Percentiles rank a stretch among this genome's conserved stretches.
Evolutionary conservation across 768 basidiomycete genomes (phyloP).

Genomic region (Leccinum fibrillosum): DNA sequence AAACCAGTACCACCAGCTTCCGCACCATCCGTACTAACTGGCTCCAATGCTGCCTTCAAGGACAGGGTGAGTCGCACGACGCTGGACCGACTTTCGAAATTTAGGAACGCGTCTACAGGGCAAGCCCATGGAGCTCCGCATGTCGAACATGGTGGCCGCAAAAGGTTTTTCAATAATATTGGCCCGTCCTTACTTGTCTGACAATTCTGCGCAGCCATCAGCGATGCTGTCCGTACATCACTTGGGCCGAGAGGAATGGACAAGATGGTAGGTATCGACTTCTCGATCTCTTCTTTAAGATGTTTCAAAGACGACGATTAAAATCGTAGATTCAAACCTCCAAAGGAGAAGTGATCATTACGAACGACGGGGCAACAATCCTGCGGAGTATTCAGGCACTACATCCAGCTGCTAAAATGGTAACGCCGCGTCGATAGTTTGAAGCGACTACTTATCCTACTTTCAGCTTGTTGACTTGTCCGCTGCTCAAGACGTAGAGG

Average conservation of each 20-base stretch:
- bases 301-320: slow-evolving; percentile 10
- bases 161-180: slow-evolving; percentile 58
- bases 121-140: slow-evolving; percentile 96
- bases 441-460: slow-evolving; percentile 1
- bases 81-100: background rate
- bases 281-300: slow-evolving; percentile 10
- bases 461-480: slow-evolving; percentile 92
- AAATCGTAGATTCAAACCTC: slow-evolving; percentile 82
- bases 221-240: slow-evolving; percentile 95
- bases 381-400: slow-evolving; percentile 92
- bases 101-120: slow-evolving; percentile 53
- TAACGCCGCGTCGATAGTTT: slow-evolving; percentile 19
- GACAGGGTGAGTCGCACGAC: slow-evolving; percentile 58
- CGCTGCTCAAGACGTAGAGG: slow-evolving; percentile 96
- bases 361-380: slow-evolving; percentile 98
- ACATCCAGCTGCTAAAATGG: slow-evolving; percentile 99
- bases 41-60: slow-evolving; percentile 78
- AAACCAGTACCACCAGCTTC: slow-evolving; percentile 18
- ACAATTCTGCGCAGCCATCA: slow-evolving; percentile 63
- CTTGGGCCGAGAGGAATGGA: slow-evolving; percentile 98
- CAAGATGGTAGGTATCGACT: slow-evolving; percentile 89
- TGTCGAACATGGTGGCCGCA: slow-evolving; percentile 97
- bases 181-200: background rate
- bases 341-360: slow-evolving; percentile 95
- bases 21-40: slow-evolving; percentile 35